Evolutionary conservation across 2,329 filamentous ascomycete genomes (phyloP), one percentile per base, ranked within the genome.

Genomic region (Rhinocladiella similis): DNA sequence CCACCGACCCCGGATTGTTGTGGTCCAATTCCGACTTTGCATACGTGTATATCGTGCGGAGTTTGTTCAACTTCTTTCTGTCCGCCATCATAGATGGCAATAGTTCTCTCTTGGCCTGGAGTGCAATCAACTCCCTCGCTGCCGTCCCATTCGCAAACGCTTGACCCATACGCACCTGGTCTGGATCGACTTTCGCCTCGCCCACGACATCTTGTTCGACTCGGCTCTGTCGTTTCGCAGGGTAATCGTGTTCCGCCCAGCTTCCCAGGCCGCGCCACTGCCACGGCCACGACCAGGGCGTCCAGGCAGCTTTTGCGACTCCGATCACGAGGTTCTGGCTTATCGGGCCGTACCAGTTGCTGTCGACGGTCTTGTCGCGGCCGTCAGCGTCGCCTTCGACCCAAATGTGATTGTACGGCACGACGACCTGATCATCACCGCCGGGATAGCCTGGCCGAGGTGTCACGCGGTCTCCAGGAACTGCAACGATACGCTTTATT

Each of bases 391-490:
- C 94, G 1, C 94, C 94, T 70, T 97, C 93, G 1, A 99, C 85
- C 94, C 94, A 99, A 25, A 97, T 81, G 75, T 97, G 92, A 16
- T 91, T 91, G 60, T 81, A 81, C 4, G 92, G 93, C 19, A 99
- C 83, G 60, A 81, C 80, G 45, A 89, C 70, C n/a, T 66, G 61
- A 16, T 65, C 65, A 47, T 77, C 73, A 39, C 79, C 72, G 13
- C 63, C 63, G 16, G 83, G 80, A 68, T 85, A 88, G 16, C 85
- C 85, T 51, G 77, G 72, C 55, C 83, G 80, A 39, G 89, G 88
- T 53, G 77, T 79, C 27, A 97, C 84, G 1, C 83, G 77, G 69
- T 97, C 93, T 9, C 92, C 91, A 50, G 88, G 86, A 3, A 97
- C 68, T 0, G 83, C 94, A 22, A 97, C 80, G 10, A 99, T 82